Percentiles rank a stretch among this genome's conserved stretches.
Evolutionary conservation across 2,329 filamentous ascomycete genomes (phyloP).

Genomic region (Phialophora chinensis): DNA sequence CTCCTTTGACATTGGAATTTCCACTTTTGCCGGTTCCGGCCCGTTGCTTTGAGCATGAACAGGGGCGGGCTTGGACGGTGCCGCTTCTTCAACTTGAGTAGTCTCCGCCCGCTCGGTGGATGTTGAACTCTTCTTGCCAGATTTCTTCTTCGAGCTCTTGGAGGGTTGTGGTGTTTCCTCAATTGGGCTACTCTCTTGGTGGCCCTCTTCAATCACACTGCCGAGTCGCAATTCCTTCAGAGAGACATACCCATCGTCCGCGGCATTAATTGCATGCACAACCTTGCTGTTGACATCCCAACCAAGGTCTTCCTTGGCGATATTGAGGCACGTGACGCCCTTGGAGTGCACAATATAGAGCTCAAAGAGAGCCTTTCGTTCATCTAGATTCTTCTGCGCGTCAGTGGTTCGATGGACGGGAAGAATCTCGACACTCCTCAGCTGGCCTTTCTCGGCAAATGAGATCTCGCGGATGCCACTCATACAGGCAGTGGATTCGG

Average conservation of each 20-base stretch:
- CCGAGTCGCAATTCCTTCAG: constrained; percentile 69
- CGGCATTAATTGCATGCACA: constrained; percentile 74
- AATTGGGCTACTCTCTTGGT: constrained; percentile 47
- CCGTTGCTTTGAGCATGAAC: constrained; percentile 13
- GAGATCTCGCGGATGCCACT: constrained; percentile 96
- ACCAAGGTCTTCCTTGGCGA: constrained; percentile 87
- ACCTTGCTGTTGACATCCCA: constrained; percentile 93
- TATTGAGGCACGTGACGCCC: constrained; percentile 85
- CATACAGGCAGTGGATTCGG: constrained; percentile 95
- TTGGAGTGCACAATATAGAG: constrained; percentile 97
- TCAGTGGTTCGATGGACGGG: constrained; percentile 62
- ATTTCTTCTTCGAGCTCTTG: constrained; percentile 51
- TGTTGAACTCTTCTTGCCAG: constrained; percentile 45
- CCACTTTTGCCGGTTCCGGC: constrained; percentile 26
- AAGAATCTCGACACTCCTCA: constrained; percentile 89
- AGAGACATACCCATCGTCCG: constrained; percentile 73
- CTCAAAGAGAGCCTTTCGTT: constrained; percentile 83
- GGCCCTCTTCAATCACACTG: constrained; percentile 48
- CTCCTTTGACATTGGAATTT: constrained; percentile 30
- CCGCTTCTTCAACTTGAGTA: constrained; percentile 42
- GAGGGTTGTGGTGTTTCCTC: constrained; percentile 49
- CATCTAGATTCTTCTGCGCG: constrained; percentile 61
- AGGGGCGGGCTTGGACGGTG: constrained; percentile 33
- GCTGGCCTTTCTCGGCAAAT: constrained; percentile 80
- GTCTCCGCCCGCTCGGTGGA: constrained; percentile 36